These are phyloP conservation scores for Coffea humblotiana DNA, from an alignment of 305 asterid genomes.

Conservation along the genomic window DNA sequence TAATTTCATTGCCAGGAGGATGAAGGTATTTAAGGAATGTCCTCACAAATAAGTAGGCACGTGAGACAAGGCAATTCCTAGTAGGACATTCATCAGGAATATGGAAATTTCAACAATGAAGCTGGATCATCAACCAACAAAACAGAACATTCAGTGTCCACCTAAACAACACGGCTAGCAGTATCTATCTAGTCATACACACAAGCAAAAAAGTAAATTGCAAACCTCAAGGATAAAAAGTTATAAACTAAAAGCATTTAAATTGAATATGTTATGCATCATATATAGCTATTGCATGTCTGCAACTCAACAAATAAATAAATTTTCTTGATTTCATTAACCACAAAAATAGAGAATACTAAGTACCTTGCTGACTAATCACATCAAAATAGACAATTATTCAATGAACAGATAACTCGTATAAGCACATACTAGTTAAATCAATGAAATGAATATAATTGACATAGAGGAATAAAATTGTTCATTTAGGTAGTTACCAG, in stretches of 20 bases:
- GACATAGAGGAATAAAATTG: not conserved
- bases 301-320: not conserved
- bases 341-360: too few relatives aligned
- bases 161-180: not conserved
- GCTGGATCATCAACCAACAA: not conserved
- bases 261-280: not conserved
- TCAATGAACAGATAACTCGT: not conserved
- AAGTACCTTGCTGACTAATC: too few relatives aligned
- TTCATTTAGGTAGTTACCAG: not conserved
- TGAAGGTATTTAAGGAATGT: not conserved
- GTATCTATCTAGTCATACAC: not conserved
- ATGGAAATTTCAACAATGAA: not conserved
- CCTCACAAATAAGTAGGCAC: not conserved
- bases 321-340: not conserved
- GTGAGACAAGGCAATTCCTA: not conserved
- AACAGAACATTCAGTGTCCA: not conserved
- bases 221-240: not conserved
- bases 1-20: not conserved
- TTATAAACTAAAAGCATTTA: not conserved
- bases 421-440: not conserved
- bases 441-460: not conserved
- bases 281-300: not conserved
- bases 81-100: not conserved
- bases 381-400: not conserved
- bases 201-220: not conserved